phyloP scores from a whole-genome alignment of 2,329 filamentous ascomycete genomes.

The Talaromyces sp. region DNA sequence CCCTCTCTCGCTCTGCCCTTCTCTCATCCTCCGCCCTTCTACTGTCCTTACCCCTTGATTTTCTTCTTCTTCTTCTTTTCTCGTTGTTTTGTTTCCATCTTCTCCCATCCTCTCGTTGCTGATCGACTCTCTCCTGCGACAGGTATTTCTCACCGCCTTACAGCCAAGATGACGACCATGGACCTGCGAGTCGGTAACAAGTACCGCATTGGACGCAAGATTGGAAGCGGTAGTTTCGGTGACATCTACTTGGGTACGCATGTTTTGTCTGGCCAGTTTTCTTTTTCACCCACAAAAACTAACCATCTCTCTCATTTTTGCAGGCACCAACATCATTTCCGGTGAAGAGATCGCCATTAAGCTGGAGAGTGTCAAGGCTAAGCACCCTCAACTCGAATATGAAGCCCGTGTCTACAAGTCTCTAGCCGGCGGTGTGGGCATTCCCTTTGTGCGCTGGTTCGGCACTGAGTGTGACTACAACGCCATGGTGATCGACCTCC shows the following conservation, averaged over 20 bases:
- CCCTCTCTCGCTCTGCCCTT: neutral
- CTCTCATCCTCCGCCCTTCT: neutral
- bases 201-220: conserved; percentile 99
- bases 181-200: conserved; percentile 99
- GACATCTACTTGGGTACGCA: conserved; percentile 55
- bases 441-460: conserved; percentile 99
- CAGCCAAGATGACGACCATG: conserved; percentile 12
- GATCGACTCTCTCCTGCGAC: neutral
- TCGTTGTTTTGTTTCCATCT: neutral
- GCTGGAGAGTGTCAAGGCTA: conserved; percentile 98
- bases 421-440: conserved; percentile 92
- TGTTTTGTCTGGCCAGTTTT: neutral
- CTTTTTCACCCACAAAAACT: neutral
- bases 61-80: neutral
- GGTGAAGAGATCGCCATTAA: conserved; percentile 99
- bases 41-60: neutral
- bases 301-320: neutral
- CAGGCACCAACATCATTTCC: conserved; percentile 98
- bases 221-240: conserved; percentile 94
- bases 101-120: neutral
- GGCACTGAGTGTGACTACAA: conserved; percentile 99
- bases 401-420: conserved; percentile 85
- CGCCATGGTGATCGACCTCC: conserved; percentile 96
- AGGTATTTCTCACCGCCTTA: neutral
- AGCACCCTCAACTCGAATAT: conserved; percentile 98